phyloP scores from a whole-genome alignment of 176 grass and related monocot genomes.

The Panicum miliaceum region DNA sequence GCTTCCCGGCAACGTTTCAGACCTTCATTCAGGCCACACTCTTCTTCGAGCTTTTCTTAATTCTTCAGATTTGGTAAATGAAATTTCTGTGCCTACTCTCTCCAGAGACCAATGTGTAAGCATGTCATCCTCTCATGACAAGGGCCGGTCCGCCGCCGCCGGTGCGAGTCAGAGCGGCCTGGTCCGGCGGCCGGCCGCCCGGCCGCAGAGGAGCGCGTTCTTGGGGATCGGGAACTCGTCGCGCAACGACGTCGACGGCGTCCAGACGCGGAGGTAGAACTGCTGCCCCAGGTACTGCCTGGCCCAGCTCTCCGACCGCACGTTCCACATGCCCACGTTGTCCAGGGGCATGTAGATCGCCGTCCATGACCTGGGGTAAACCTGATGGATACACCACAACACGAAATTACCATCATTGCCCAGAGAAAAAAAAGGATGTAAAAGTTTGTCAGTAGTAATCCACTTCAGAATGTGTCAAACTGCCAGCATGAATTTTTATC shows the following conservation, averaged over 20 bases:
- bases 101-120: constrained; percentile 20
- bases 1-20: background rate
- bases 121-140: constrained; percentile 76
- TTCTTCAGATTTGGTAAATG: background rate
- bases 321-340: constrained; percentile 95
- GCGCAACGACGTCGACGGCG: constrained; percentile 78
- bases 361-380: constrained; percentile 85
- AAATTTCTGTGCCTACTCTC: constrained; percentile 26
- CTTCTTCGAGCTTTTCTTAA: background rate
- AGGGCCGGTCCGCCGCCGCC: background rate
- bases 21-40: constrained; percentile 27
- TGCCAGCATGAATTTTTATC: background rate
- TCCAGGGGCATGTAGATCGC: constrained; percentile 90
- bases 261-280: constrained; percentile 87
- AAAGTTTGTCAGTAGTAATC: background rate
- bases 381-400: constrained; percentile 41
- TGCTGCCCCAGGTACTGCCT: constrained; percentile 92
- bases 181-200: constrained; percentile 67
- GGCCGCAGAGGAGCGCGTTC: constrained; percentile 90
- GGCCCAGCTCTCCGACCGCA: constrained; percentile 81
- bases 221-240: constrained; percentile 85
- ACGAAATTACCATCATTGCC: background rate
- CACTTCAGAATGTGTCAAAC: background rate
- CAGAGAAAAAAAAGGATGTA: background rate
- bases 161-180: constrained; percentile 53